These are phyloP conservation scores for Tephrocybe rancida DNA, from an alignment of 768 basidiomycete genomes.

Conservation along the genomic window DNA sequence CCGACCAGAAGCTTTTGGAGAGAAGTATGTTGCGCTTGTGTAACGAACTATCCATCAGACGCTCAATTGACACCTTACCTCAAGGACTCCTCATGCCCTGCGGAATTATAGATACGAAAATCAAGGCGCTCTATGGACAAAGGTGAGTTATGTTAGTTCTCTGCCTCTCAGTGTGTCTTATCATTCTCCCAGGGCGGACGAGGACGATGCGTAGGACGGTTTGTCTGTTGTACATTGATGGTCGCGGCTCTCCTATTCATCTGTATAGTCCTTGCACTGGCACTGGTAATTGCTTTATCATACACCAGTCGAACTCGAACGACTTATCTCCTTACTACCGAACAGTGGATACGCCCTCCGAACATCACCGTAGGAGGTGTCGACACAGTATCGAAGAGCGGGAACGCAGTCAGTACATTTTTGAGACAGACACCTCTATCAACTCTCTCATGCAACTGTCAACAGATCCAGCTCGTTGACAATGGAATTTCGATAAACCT, in stretches of 20 bases:
- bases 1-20: neutral
- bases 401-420: slow-evolving; percentile 45
- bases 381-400: slow-evolving; percentile 35
- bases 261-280: slow-evolving; percentile 66
- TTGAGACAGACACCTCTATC: neutral
- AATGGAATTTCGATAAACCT: slow-evolving; percentile 60
- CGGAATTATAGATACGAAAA: slow-evolving; percentile 56
- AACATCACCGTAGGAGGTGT: slow-evolving; percentile 59
- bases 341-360: slow-evolving; percentile 79
- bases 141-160: slow-evolving; percentile 35
- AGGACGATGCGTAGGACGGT: slow-evolving; percentile 62
- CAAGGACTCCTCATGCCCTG: slow-evolving; percentile 43
- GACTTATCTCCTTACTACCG: slow-evolving; percentile 5
- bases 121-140: slow-evolving; percentile 71
- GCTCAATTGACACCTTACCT: neutral
- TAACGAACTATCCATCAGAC: neutral
- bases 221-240: slow-evolving; percentile 78
- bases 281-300: slow-evolving; percentile 45
- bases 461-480: slow-evolving; percentile 37
- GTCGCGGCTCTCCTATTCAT: slow-evolving; percentile 63
- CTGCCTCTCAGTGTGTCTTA: neutral
- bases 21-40: slow-evolving; percentile 13
- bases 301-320: neutral
- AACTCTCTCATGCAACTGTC: neutral
- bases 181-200: slow-evolving; percentile 53